Percentiles rank a stretch among this genome's conserved stretches.
These are phyloP conservation scores for Pseudogymnoascus sp. DNA, from an alignment of 2,329 filamentous ascomycete species.

Conservation along the genomic window DNA sequence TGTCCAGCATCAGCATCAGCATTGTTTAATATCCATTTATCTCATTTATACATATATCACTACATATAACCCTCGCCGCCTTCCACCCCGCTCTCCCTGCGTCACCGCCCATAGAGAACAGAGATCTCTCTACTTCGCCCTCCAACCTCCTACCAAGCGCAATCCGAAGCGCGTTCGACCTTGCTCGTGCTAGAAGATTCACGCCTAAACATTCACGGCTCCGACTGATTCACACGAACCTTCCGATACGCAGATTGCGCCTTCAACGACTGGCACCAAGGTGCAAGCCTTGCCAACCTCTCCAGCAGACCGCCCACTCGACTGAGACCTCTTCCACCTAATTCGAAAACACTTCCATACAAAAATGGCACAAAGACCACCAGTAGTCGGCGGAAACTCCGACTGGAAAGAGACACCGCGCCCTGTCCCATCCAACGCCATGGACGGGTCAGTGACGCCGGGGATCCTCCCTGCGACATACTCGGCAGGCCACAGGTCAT, in stretches of 20 bases:
- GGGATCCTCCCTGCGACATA: not conserved
- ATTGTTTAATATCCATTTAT: conserved; percentile 9
- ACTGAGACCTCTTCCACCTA: not conserved
- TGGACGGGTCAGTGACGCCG: not conserved
- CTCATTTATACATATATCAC: conserved; percentile 1
- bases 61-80: not conserved
- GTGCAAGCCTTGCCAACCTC: not conserved
- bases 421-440: not conserved
- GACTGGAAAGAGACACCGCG: not conserved
- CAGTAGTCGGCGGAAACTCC: not conserved
- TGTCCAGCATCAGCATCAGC: not conserved
- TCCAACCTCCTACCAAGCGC: not conserved
- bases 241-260: not conserved
- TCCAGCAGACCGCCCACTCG: not conserved
- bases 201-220: not conserved
- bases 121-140: not conserved
- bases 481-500: not conserved
- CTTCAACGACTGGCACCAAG: not conserved
- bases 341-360: not conserved
- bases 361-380: not conserved
- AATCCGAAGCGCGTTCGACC: not conserved
- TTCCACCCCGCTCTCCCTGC: not conserved
- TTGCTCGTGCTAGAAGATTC: not conserved
- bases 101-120: conserved; percentile 3
- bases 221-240: not conserved